Percentiles rank a stretch among this genome's conserved stretches.
phyloP scores from a whole-genome alignment of 2,329 filamentous ascomycete genomes.

The Epichloe sibirici region DNA sequence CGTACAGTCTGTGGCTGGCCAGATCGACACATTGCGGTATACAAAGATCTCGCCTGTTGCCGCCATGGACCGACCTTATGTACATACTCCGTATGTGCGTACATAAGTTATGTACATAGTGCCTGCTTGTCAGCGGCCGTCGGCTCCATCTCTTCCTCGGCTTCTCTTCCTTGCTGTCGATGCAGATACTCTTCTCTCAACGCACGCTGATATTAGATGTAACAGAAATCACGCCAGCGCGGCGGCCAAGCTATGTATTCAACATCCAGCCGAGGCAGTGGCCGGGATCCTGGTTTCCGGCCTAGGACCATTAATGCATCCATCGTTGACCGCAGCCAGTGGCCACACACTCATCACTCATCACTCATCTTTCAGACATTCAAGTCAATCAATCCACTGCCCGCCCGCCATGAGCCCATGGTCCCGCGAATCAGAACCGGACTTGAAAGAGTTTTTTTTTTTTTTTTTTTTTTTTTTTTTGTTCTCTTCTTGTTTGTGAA shows the following conservation, averaged over 20 bases:
- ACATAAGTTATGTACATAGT: not conserved
- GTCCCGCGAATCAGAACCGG: not conserved
- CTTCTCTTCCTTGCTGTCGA: not conserved
- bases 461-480: not conserved
- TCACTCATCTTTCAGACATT: no score
- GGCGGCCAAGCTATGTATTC: not conserved
- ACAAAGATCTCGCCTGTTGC: not conserved
- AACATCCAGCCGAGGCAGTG: not conserved
- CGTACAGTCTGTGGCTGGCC: not conserved
- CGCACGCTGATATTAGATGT: not conserved
- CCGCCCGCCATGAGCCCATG: not conserved
- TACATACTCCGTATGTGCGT: no score
- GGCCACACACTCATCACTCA: no score
- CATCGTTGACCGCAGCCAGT: not conserved
- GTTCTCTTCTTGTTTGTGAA: not conserved
- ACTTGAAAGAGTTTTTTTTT: not conserved
- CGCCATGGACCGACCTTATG: no score
- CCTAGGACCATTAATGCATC: not conserved
- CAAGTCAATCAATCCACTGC: no score
- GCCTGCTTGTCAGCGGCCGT: not conserved
- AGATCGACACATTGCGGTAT: not conserved
- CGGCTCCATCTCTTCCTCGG: not conserved
- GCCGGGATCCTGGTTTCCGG: slow-evolving; percentile 6
- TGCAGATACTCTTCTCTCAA: not conserved
- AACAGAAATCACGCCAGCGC: not conserved